Evolutionary conservation across 257 asterid species (phyloP), one percentile per base, ranked within the genome.

Genomic region (Vinca minor): DNA sequence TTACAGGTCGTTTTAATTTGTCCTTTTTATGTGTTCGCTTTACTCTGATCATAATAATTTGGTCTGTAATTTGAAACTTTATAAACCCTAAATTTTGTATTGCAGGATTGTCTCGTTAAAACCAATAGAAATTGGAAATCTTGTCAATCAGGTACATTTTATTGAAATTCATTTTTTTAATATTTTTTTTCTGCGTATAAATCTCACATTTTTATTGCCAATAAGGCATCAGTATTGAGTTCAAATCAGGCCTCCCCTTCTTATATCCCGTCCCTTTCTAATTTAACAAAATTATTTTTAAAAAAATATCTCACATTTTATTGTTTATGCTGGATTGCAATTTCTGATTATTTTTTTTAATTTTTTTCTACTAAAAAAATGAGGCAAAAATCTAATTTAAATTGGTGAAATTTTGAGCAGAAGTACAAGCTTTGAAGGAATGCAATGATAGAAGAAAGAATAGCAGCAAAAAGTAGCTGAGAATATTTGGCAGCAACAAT

Each of bases 21-120:
- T n/a, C n/a, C n/a, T n/a, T n/a, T n/a, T n/a, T n/a, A n/a, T n/a
- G n/a, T n/a, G n/a, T n/a, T n/a, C n/a, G n/a, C n/a, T n/a, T n/a
- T n/a, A n/a, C n/a, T n/a, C n/a, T n/a, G n/a, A n/a, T 35, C 20
- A 20, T 8, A 39, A 11, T 20, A 3, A 18, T 9, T 21, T 35
- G 23, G 46, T n/a, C 15, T n/a, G 39, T 35, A 25, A 3, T 38
- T 42, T 35, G 8, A 28, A 20, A 11, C 21, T n/a, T 29, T n/a
- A 45, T 52, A 73, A 61, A 62, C 69, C 63, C 59, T 31, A 21
- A 70, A 44, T 52, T 66, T 14, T 28, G 42, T 58, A 25, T 54
- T 61, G 66, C 91, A 85, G 89, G 95, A 86, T 66, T 89, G 96
- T 69, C 80, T 89, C 39, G 69, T 86, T 34, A 81, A 75, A 64